Evolutionary conservation across 805 yeast species (phyloP).

Genomic region (Metschnikowia cerradonensis): DNA sequence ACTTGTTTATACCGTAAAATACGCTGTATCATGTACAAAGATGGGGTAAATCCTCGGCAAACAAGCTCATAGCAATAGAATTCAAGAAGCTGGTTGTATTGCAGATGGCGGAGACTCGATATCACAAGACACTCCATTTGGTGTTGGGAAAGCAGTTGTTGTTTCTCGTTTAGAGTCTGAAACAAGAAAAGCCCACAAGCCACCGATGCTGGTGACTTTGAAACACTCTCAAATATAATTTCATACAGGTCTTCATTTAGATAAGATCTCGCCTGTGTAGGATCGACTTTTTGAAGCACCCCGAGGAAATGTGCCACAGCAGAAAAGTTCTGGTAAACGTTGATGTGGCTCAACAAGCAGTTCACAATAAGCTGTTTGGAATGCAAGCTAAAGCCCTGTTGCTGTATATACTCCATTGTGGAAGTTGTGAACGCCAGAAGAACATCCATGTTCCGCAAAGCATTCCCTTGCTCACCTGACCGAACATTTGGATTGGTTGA

Average conservation of each 20-base stretch:
- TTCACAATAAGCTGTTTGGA: conserved; percentile 28
- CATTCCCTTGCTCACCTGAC: conserved; percentile 27
- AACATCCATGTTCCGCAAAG: conserved; percentile 26
- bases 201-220: conserved; percentile 27
- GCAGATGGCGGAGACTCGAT: conserved; percentile 10
- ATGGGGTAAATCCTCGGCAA: background rate
- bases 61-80: conserved; percentile 4
- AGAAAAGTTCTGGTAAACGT: conserved; percentile 31
- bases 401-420: conserved; percentile 23
- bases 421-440: conserved; percentile 21
- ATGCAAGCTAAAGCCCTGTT: background rate
- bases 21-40: background rate
- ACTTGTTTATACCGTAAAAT: background rate
- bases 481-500: conserved; percentile 23
- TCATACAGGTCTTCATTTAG: conserved; percentile 19
- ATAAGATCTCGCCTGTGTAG: background rate
- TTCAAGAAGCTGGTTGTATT: conserved; percentile 10
- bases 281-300: conserved; percentile 17
- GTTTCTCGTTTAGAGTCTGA: conserved; percentile 16
- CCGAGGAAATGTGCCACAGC: conserved; percentile 27
- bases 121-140: conserved; percentile 16
- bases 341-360: conserved; percentile 34
- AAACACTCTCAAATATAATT: conserved; percentile 26
- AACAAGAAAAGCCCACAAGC: conserved; percentile 24
- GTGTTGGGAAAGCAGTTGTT: conserved; percentile 9